These are phyloP conservation scores for Starmera amethionina DNA, from an alignment of 805 yeast genomes.

Conservation along the genomic window DNA sequence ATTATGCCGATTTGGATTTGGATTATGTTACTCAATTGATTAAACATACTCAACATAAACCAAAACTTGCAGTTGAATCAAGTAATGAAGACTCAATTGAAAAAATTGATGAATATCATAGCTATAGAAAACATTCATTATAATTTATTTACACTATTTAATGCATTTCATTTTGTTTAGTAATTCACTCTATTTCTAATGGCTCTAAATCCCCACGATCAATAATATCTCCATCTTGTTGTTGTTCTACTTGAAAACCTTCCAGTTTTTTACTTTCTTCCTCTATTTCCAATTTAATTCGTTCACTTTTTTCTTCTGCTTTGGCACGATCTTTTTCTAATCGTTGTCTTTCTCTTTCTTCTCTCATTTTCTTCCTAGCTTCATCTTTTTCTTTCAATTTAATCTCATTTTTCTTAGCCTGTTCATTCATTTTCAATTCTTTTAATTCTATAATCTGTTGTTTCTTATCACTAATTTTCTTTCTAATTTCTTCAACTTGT, in stretches of 20 bases:
- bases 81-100: neutral
- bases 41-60: conserved; percentile 36
- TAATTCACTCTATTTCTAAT: too few relatives aligned
- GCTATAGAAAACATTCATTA: neutral
- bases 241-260: neutral
- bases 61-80: conserved; percentile 1
- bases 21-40: conserved; percentile 37
- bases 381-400: conserved; percentile 4
- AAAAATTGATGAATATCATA: neutral
- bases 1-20: conserved; percentile 37
- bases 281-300: conserved; percentile 4
- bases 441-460: neutral
- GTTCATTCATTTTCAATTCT: conserved; percentile 3
- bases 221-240: neutral
- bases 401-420: conserved; percentile 5
- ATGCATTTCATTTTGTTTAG: too few relatives aligned
- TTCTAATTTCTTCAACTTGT: conserved; percentile 3
- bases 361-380: conserved; percentile 2
- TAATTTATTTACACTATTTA: too few relatives aligned
- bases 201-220: too few relatives aligned
- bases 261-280: neutral
- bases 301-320: conserved; percentile 5
- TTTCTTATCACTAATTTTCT: neutral
- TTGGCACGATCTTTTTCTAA: conserved; percentile 27
- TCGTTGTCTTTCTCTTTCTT: conserved; percentile 46